Evolutionary conservation across 306 rosid genomes (phyloP).

Genomic region (Corylus avellana): DNA sequence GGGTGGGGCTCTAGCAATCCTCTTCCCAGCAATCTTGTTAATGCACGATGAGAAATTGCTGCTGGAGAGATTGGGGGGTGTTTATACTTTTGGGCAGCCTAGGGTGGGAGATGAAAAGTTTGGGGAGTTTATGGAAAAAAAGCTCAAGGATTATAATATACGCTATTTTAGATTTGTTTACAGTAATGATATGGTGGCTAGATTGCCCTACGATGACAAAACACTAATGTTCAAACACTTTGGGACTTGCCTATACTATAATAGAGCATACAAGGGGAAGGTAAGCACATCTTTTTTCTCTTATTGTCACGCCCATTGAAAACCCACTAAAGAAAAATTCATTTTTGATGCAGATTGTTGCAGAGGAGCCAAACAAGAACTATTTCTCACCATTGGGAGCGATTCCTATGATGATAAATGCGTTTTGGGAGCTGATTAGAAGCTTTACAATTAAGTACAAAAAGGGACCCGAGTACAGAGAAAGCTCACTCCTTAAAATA

Average conservation of each 20-base stretch:
- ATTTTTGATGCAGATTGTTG: slow-evolving; percentile 41
- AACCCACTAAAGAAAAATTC: background rate
- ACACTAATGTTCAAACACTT: slow-evolving; percentile 75
- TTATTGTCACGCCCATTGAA: background rate
- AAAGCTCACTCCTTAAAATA: slow-evolving; percentile 47
- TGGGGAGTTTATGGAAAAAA: slow-evolving; percentile 47
- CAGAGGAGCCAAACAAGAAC: slow-evolving; percentile 71
- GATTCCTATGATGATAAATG: slow-evolving; percentile 50
- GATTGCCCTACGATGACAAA: slow-evolving; percentile 69
- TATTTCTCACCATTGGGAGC: slow-evolving; percentile 44
- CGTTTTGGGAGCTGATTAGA: slow-evolving; percentile 56
- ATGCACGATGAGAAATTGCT: slow-evolving; percentile 58
- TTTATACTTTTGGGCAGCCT: slow-evolving; percentile 91
- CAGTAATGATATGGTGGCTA: slow-evolving; percentile 65
- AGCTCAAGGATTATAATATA: slow-evolving; percentile 48
- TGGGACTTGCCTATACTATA: slow-evolving; percentile 62
- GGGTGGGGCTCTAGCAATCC: slow-evolving; percentile 68
- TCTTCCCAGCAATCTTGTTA: slow-evolving; percentile 45
- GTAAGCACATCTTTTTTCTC: slow-evolving; percentile 11
- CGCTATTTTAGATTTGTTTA: slow-evolving; percentile 71
- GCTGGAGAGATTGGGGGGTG: slow-evolving; percentile 63
- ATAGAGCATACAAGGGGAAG: slow-evolving; percentile 49
- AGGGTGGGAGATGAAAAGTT: slow-evolving; percentile 66
- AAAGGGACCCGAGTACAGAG: slow-evolving; percentile 52
- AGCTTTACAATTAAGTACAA: slow-evolving; percentile 52